phyloP scores from a whole-genome alignment of 208 protist species.

The Wallacemonas sp. region DNA sequence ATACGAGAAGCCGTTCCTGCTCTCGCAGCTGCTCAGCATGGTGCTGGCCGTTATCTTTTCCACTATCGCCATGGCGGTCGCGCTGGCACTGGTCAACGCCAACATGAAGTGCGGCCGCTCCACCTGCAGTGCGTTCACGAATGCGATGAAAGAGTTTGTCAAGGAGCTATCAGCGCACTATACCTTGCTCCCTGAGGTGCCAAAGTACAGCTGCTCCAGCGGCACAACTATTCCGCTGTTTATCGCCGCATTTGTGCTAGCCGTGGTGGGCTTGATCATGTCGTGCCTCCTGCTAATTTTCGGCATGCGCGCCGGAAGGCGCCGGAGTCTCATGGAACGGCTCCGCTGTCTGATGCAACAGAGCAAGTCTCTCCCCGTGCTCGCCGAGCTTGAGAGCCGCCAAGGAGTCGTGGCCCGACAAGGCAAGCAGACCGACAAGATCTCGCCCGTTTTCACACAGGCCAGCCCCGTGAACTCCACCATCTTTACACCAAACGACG shows the following conservation, averaged over 20 bases:
- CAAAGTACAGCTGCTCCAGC: slow-evolving; percentile 20
- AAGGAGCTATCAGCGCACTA: neutral
- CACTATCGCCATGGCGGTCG: slow-evolving; percentile 30
- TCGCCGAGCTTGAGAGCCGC: neutral
- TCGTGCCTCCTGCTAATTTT: slow-evolving; percentile 6
- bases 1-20: slow-evolving; percentile 26
- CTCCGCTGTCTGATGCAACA: neutral
- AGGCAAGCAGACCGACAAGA: neutral
- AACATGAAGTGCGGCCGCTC: slow-evolving; percentile 46
- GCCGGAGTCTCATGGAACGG: neutral
- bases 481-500: neutral
- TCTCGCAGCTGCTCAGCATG: slow-evolving; percentile 19
- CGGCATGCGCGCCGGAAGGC: neutral
- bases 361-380: neutral
- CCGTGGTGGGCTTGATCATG: slow-evolving; percentile 11
- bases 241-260: slow-evolving; percentile 27
- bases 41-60: slow-evolving; percentile 28
- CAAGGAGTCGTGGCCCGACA: neutral
- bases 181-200: neutral
- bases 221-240: slow-evolving; percentile 30
- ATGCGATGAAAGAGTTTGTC: slow-evolving; percentile 43
- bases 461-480: neutral
- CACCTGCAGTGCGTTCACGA: slow-evolving; percentile 33
- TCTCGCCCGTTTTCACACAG: slow-evolving; percentile 7
- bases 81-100: slow-evolving; percentile 19